Percentiles rank a stretch among this genome's conserved stretches.
phyloP scores from a whole-genome alignment of 2,329 filamentous ascomycete genomes.

The Harringtonia aguacate region DNA sequence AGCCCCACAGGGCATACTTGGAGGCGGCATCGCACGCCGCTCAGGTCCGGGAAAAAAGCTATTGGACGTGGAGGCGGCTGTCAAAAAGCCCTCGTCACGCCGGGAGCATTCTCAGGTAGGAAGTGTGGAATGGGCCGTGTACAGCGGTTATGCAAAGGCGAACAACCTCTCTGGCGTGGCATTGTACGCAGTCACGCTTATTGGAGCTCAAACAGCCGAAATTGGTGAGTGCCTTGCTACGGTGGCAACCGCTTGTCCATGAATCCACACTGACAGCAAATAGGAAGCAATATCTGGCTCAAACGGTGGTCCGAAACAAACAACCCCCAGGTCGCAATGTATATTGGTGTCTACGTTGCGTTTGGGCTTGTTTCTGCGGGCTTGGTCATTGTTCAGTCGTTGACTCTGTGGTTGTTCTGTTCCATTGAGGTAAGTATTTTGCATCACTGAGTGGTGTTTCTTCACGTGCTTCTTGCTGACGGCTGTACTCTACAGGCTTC shows the following conservation, averaged over 20 bases:
- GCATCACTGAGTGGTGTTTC: too few species aligned
- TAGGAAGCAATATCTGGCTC: slow-evolving; percentile 86
- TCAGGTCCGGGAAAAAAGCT: slow-evolving; percentile 81
- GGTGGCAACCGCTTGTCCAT: too few species aligned
- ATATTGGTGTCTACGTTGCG: slow-evolving; percentile 90
- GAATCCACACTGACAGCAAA: too few species aligned
- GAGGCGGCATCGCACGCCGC: slow-evolving; percentile 83
- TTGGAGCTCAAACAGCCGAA: slow-evolving; percentile 71
- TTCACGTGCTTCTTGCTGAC: slow-evolving; percentile 4
- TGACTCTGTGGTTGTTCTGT: slow-evolving; percentile 98
- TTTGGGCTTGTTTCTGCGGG: slow-evolving; percentile 80
- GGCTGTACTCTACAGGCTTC: slow-evolving; percentile 71
- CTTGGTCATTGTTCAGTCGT: slow-evolving; percentile 80
- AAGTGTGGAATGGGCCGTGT: slow-evolving; percentile 96
- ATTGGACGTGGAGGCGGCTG: slow-evolving; percentile 69
- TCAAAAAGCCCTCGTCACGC: slow-evolving; percentile 67
- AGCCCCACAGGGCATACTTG: slow-evolving; percentile 71
- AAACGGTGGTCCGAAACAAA: slow-evolving; percentile 87
- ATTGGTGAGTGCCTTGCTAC: too few species aligned
- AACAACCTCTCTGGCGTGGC: slow-evolving; percentile 79
- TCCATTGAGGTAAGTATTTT: slow-evolving; percentile 84
- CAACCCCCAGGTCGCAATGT: slow-evolving; percentile 76
- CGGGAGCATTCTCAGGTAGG: slow-evolving; percentile 90
- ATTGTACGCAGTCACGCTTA: slow-evolving; percentile 66
- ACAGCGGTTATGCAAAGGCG: slow-evolving; percentile 86